Evolutionary conservation across 208 protist species (phyloP), one percentile per base, ranked within the genome.

Genomic region (Trypanosoma rangeli): DNA sequence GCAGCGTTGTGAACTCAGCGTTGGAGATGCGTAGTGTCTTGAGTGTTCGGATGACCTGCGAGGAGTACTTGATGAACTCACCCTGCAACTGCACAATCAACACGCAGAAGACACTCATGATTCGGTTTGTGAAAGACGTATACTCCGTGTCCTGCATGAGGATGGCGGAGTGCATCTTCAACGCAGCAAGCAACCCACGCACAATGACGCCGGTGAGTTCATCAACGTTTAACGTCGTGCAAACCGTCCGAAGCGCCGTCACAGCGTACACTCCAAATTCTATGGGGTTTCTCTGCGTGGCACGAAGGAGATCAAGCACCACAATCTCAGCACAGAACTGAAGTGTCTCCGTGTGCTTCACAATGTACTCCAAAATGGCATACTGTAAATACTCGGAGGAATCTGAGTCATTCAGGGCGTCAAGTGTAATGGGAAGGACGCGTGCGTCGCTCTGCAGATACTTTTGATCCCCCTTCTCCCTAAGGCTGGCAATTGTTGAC

Each of bases 121-220:
- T 83, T 48, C 85, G 75, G 39, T 72, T 84, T 39, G 74, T 79
- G 12, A 94, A 71, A 13, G 22, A 52, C 46, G 56, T 68, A 56
- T 71, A 28, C 28, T 83, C 77, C 22, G 58, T 70, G 10, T 35
- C 46, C 9, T 24, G 12, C 37, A 35, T 62, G 10, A 60, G 3
- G 20, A 20, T 42, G 9, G 28, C n/a, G 9, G 48, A 18, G 44
- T 70, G 56, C n/a, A 28, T 15, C 50, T 52, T 70, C 18, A 95
- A 74, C 65, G 74, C 85, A 7, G 48, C 55, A 54, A 91, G 75
- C 35, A 95, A 73, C 15, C 76, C 79, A 22, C 90, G 87, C n/a
- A 95, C 90, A 71, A 95, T 92, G 18, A 80, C 63, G 48, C 87
- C 90, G 22, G 87, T 85, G 7, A 89, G 76, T 79, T 93, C 85